Conservation (phyloP, 2,329 filamentous ascomycete species). For the Rutstroemia sp. region DNA sequence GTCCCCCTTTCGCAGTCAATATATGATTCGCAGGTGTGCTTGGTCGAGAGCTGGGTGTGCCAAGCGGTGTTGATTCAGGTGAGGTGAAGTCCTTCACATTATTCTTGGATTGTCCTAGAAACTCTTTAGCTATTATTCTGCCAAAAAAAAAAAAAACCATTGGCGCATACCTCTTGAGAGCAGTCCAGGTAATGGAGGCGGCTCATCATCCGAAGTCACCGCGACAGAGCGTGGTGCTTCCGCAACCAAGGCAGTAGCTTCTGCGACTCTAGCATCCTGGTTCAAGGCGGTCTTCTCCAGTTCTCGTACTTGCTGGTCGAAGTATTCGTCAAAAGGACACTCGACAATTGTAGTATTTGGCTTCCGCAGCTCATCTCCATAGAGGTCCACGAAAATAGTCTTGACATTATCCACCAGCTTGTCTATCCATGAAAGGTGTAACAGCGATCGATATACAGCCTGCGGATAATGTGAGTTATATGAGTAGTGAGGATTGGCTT, state of each 20-base stretch:
- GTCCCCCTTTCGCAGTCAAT: conserved; percentile 65
- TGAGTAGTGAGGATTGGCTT: neutral
- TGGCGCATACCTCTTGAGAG: conserved; percentile 23
- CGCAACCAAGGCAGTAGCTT: conserved; percentile 21
- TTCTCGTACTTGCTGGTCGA: conserved; percentile 84
- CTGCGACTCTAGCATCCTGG: conserved; percentile 21
- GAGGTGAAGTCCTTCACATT: conserved; percentile 26
- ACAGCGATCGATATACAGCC: conserved; percentile 93
- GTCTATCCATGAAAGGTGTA: conserved; percentile 95
- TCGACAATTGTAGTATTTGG: conserved; percentile 71
- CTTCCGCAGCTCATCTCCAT: conserved; percentile 78
- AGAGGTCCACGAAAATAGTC: conserved; percentile 84
- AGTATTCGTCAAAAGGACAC: conserved; percentile 87
- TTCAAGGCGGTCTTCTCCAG: conserved; percentile 53
- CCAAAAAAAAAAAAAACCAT: neutral
- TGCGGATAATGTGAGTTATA: conserved; percentile 32
- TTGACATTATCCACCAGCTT: conserved; percentile 92
- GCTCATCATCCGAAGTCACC: conserved; percentile 35
- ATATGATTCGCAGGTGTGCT: conserved; percentile 66
- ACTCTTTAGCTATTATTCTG: neutral
- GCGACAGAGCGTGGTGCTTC: conserved; percentile 19
- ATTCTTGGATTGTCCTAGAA: conserved; percentile 23
- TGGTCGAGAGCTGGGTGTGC: conserved; percentile 72
- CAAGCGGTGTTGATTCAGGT: conserved; percentile 58
- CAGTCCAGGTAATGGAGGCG: conserved; percentile 38